Conservation (phyloP, 139 green algal species). For the Pseudopediastrum boryanum region DNA sequence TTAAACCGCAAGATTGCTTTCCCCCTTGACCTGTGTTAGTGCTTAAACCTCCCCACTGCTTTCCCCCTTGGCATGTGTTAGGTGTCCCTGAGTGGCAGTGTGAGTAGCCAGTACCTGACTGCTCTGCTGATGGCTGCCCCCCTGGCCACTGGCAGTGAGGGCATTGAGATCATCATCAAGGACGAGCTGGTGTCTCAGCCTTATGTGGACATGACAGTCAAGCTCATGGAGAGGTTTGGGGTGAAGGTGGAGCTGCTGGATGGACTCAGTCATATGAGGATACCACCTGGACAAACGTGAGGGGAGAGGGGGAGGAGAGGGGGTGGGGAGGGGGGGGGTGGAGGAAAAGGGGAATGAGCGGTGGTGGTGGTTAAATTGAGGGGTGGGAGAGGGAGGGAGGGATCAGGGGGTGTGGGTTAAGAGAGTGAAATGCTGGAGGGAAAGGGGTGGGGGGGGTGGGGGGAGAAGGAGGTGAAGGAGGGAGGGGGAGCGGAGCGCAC, state of each 20-base stretch:
- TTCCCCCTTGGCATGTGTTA: constrained; percentile 22
- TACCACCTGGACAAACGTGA: constrained; percentile 54
- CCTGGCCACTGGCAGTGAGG: constrained; percentile 73
- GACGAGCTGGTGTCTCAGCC: constrained; percentile 95
- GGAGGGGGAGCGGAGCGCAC: too few relatives aligned
- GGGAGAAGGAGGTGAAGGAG: too few relatives aligned
- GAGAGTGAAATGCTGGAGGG: too few relatives aligned
- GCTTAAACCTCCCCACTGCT: neutral
- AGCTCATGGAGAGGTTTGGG: constrained; percentile 96
- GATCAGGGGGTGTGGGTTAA: too few relatives aligned
- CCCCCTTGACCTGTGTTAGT: too few relatives aligned
- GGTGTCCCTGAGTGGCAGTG: constrained; percentile 75
- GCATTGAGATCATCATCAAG: constrained; percentile 83
- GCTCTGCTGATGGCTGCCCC: constrained; percentile 97
- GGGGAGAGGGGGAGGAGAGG: too few relatives aligned
- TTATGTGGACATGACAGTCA: constrained; percentile 99
- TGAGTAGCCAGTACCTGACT: constrained; percentile 95
- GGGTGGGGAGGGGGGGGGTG: too few relatives aligned
- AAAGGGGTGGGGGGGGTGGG: too few relatives aligned
- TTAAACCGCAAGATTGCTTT: too few relatives aligned
- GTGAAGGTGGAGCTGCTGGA: constrained; percentile 81
- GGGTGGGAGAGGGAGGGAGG: too few relatives aligned
- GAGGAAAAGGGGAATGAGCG: too few relatives aligned
- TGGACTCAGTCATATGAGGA: constrained; percentile 79
- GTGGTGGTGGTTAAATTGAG: too few relatives aligned